phyloP scores from a whole-genome alignment of 2,329 filamentous ascomycete species.

The Microdochium bolleyi region DNA sequence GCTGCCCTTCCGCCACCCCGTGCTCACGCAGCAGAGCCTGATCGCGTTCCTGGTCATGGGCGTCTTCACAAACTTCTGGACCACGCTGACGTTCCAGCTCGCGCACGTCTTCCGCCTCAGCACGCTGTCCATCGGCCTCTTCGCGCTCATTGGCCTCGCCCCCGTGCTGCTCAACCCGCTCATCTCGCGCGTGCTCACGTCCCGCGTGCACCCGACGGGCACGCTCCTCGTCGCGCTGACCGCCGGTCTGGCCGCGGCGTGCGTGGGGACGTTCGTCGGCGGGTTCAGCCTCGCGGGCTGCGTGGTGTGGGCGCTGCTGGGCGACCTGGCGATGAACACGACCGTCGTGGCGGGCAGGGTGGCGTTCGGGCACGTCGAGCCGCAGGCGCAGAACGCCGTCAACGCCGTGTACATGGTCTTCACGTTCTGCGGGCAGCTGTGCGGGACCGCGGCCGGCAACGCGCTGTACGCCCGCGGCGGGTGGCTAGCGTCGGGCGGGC shows the following conservation, averaged over 20 bases:
- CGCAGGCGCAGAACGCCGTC: constrained; percentile 24
- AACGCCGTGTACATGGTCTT: constrained; percentile 26
- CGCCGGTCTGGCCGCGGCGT: constrained; percentile 9
- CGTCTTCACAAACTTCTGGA: constrained; percentile 47
- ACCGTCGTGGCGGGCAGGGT: constrained; percentile 20
- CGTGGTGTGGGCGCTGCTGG: constrained; percentile 21
- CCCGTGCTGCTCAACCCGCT: constrained; percentile 18
- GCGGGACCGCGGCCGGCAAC: constrained; percentile 22
- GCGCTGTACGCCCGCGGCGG: constrained; percentile 20
- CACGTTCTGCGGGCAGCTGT: constrained; percentile 22
- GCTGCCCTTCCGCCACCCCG: constrained; percentile 57
- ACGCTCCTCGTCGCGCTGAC: constrained; percentile 13
- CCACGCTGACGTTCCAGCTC: constrained; percentile 22
- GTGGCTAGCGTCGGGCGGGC: constrained; percentile 19
- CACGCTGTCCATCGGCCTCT: constrained; percentile 16
- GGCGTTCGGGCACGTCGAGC: constrained; percentile 19
- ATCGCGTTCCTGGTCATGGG: constrained; percentile 53
- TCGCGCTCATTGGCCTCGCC: constrained; percentile 17
- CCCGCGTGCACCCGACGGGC: constrained; percentile 15
- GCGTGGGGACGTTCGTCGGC: constrained; percentile 20
- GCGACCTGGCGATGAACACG: constrained; percentile 22
- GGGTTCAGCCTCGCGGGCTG: constrained; percentile 22
- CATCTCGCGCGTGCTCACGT: constrained; percentile 14
- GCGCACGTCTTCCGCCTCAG: constrained; percentile 14
- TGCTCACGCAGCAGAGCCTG: constrained; percentile 62